Base-by-base conservation (phyloP, 2,329 filamentous ascomycete species). In the Fusarium sp. region DNA sequence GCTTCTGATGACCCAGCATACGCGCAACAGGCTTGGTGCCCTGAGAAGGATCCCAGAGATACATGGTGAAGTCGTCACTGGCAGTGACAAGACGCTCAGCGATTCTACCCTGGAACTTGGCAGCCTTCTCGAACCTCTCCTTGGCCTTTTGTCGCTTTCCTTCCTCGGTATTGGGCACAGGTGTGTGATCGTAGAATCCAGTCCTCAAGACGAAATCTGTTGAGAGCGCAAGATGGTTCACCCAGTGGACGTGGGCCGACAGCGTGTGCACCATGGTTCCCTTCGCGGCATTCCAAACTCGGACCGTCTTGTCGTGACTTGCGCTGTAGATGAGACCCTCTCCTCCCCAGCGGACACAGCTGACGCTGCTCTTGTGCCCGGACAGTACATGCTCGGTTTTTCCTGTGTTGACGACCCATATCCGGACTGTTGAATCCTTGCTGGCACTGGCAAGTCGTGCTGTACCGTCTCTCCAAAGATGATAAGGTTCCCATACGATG, bases 21-120 rank as follows among this genome's bases (percentile, higher is more conserved):
- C 94, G 86, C n/a, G 92, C 91, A 5, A 98, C 83, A 1, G 95
- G 94, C 78, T 98, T 97, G 9, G 85, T 92, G 6, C 90, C 90
- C 62, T 86, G 79, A 11, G 89, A 84, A 0, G 94, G 94, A 62
- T 96, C 92, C 95, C 95, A 99, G 9, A 99, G 86, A 77, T 94
- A 97, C 87, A 99, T 95, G 7, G 94, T 97, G 78, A 94, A 97
- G 78, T 99, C 96, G 76, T 98, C 96, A 70, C 91, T 95, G 4
- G 95, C 96, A 10, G 94, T 96, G 4, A 97, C 92, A 6, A 98
- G 81, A 28, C 92, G 88, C 81, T 99, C 96, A 2, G 92, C 89
- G 22, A 97, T 84, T 74, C 90, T 88, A 26, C 92, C 92, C 67
- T 90, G 88, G 28, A 94, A 85, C 3, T 85, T 92, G 7, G 93